Conservation (phyloP, 2,329 filamentous ascomycete genomes). For the Sordariomycetes sp. region DNA sequence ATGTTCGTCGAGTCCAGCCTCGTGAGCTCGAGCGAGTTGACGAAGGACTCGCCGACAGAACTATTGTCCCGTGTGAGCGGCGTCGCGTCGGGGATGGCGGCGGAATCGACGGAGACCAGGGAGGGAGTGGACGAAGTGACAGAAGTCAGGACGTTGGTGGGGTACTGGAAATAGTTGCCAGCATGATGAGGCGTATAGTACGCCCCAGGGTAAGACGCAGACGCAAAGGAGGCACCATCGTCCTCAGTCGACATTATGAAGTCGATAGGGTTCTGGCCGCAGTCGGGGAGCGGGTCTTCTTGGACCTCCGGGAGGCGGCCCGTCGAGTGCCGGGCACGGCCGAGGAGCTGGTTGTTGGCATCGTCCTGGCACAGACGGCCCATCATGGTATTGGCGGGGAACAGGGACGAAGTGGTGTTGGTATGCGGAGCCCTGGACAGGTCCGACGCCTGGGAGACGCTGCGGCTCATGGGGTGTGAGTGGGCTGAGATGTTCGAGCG, state of each 20-base stretch:
- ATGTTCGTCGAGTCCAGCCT: constrained; percentile 9
- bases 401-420: background rate
- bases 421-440: constrained; percentile 6
- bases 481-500: constrained; percentile 2
- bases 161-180: constrained; percentile 8
- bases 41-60: constrained; percentile 16
- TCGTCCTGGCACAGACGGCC: constrained; percentile 18
- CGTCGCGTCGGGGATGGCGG: constrained; percentile 18
- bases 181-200: constrained; percentile 12
- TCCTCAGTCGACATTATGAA: constrained; percentile 19
- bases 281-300: constrained; percentile 17
- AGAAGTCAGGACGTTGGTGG: constrained; percentile 9
- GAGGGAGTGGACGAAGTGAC: constrained; percentile 26
- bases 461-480: constrained; percentile 28
- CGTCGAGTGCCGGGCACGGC: background rate
- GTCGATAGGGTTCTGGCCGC: constrained; percentile 23
- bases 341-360: constrained; percentile 12
- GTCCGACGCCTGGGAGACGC: constrained; percentile 25
- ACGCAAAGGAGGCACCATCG: constrained; percentile 12
- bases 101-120: constrained; percentile 25
- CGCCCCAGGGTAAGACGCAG: constrained; percentile 10
- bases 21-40: constrained; percentile 20
- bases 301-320: constrained; percentile 20
- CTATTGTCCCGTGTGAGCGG: constrained; percentile 30
- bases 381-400: constrained; percentile 5